A percentile compares a stretch with the other conserved stretches of the same genome.
These are phyloP conservation scores for Auxenochlorella protothecoides DNA, from an alignment of 139 green algal species.

Conservation along the genomic window DNA sequence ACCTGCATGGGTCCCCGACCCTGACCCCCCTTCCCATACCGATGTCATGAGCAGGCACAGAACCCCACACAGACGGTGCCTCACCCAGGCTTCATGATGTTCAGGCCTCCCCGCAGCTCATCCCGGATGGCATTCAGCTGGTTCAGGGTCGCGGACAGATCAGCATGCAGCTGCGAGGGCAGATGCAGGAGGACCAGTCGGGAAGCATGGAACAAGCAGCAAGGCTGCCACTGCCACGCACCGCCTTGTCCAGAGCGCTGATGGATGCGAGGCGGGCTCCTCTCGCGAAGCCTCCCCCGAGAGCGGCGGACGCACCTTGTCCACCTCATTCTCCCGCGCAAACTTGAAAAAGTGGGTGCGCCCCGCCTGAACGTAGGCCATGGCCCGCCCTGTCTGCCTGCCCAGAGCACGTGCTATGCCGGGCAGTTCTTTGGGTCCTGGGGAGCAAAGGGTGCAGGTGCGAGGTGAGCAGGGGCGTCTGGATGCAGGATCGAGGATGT, in stretches of 20 bases:
- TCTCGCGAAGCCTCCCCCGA: too few relatives aligned
- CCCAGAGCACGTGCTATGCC: constrained; percentile 6
- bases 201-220: not conserved
- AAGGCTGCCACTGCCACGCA: not conserved
- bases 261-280: too few relatives aligned
- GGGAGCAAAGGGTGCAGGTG: not conserved
- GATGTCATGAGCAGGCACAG: not conserved
- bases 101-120: constrained; percentile 21
- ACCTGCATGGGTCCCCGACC: too few relatives aligned
- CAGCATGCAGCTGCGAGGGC: constrained; percentile 15
- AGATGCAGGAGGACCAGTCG: not conserved
- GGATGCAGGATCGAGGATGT: too few relatives aligned
- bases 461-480: too few relatives aligned
- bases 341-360: constrained; percentile 19
- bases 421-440: constrained; percentile 27
- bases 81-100: constrained; percentile 17
- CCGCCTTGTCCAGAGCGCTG: too few relatives aligned
- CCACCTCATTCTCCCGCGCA: constrained; percentile 18
- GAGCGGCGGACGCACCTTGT: constrained; percentile 2
- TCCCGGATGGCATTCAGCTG: constrained; percentile 22
- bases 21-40: not conserved
- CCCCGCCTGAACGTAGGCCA: constrained; percentile 12
- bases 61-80: not conserved
- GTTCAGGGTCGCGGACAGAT: constrained; percentile 23
- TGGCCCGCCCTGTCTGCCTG: constrained; percentile 15